Base-by-base conservation (phyloP, 164 flowering plant genomes). In the Macadamia integrifolia region DNA sequence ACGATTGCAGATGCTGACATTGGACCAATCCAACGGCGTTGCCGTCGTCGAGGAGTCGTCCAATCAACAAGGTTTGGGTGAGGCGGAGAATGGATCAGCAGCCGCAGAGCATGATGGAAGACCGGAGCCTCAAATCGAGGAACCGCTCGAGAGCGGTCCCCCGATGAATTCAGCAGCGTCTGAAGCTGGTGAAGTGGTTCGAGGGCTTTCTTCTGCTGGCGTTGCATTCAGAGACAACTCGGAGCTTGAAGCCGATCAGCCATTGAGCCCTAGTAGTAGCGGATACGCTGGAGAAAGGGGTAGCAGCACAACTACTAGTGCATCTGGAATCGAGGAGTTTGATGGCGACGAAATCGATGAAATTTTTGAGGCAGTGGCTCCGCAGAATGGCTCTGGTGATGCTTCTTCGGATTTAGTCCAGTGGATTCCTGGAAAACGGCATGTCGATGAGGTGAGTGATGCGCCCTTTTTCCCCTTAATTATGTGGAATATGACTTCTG, bases 251-350 rank as follows among this genome's bases (percentile, higher is more conserved):
- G 70, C 66, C 64, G 89, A 85, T 32, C 80, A 65, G 23, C 80
- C 74, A 23, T 66, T 80, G 57, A 93, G 93, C 65, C 92, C 98
- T 42, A 89, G 92, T 71, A 94, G 96, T 65, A 90, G 94, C 48
- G 98, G 98, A 1, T 92, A 94, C 66, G 94, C 90, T 0, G 98
- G 96, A 15, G 97, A 83, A 78, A 82, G 88, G 77, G 96, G 96
- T 11, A 89, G 85, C 62, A 83, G 83, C 66, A 74, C 82, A 60
- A 88, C 79, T 14, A 72, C 83, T 11, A 83, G 83, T 64, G 79
- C 66, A 7, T 80, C 82, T 13, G 85, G 81, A 49, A 80, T 76
- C 56, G 87, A 77, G 61, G 92, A 81, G 71, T 66, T 72, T 48
- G 76, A 52, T 63, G 72, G 61, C 18, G 74, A 68, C 10, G 69